Evolutionary conservation across 176 grass and related monocot genomes (phyloP), one percentile per base, ranked within the genome.

Genomic region (Aegilops longissima): DNA sequence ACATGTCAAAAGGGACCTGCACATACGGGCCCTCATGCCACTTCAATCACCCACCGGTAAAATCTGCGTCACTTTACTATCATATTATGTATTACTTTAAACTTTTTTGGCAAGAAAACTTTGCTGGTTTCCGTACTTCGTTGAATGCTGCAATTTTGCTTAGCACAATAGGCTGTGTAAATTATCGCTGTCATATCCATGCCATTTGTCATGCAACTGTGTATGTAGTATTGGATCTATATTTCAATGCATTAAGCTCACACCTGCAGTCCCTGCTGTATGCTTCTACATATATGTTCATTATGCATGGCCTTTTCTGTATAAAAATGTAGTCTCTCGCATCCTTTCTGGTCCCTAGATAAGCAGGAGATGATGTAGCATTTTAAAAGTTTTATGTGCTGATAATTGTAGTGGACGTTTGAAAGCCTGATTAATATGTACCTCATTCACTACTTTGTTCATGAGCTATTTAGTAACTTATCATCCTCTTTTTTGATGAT

Each of bases 41-140:
- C 5, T 88, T 79, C 35, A 90, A 92, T 87, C 93, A 95, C 72
- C 90, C 87, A 66, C 66, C 2, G 61, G 84, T 80, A 86, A 82
- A 78, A 71, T 70, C 61, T 4, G 4, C 58, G 40, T 27, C 63
- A 70, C 39, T n/a, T 72, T 51, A 23, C 61, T 21, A 52, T 70
- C 78, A 39, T 88, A 51, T 76, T 18, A 31, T 83, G 63, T 75
- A n/a, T 18, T 79, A 0, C 70, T 72, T n/a, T 31, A 20, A 61
- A 58, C 52, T n/a, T n/a, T 61, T 16, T 42, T 25, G 2, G 7
- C 6, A 23, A 59, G 23, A 56, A 68, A 42, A 18, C 27, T 45
- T 16, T 23, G 3, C 25, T 33, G n/a, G 52, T 33, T 47, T 74
- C 20, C 67, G 25, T 31, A 49, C 51, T 52, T 13, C 4, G 9